Evolutionary conservation across 129 eudicot genomes (phyloP).

Genomic region (Lonicera japonica): DNA sequence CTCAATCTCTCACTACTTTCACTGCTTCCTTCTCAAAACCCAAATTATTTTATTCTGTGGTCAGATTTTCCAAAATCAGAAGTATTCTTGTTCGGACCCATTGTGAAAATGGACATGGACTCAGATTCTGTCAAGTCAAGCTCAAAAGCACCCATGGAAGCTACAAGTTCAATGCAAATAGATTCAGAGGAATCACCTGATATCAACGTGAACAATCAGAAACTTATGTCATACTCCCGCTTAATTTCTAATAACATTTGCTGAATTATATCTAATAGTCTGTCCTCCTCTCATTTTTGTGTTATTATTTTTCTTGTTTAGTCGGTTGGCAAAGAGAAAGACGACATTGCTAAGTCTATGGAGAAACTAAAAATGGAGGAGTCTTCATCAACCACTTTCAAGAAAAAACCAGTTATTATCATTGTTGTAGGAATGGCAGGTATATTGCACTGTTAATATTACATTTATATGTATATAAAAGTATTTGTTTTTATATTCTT

Average conservation of each 20-base stretch:
- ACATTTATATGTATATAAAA: background rate
- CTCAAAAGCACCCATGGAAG: conserved; percentile 30
- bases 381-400: conserved; percentile 41
- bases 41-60: too few relatives aligned
- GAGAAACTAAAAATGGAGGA: conserved; percentile 59
- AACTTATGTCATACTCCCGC: background rate
- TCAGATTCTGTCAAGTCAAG: conserved; percentile 18
- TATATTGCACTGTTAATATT: conserved; percentile 14
- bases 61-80: too few relatives aligned
- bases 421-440: conserved; percentile 99
- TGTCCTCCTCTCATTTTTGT: background rate
- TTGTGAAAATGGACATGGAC: conserved; percentile 52
- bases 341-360: conserved; percentile 59
- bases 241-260: background rate
- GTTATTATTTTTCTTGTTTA: conserved; percentile 3
- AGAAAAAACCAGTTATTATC: conserved; percentile 78
- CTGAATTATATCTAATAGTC: background rate
- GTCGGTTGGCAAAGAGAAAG: conserved; percentile 34
- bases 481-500: background rate
- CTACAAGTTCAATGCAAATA: conserved; percentile 30
- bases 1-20: too few relatives aligned
- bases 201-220: conserved; percentile 5
- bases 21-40: too few relatives aligned
- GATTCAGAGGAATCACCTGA: conserved; percentile 39
- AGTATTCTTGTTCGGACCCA: background rate